Base-by-base conservation (phyloP, 2,329 filamentous ascomycete genomes). In the Aspergillus transmontanensis region DNA sequence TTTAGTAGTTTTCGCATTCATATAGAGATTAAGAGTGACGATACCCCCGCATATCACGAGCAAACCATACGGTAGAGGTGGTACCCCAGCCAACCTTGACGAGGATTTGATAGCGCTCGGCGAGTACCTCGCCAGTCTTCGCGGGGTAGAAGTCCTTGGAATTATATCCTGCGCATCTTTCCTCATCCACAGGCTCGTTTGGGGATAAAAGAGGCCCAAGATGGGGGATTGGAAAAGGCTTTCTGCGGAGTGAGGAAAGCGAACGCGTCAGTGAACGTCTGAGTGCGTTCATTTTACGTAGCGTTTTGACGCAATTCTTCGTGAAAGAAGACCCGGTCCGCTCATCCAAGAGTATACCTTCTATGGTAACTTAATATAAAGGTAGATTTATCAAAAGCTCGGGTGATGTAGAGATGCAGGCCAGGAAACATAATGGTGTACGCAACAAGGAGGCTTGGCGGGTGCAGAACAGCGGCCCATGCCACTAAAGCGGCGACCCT, bases 241-340 rank as follows among this genome's bases (percentile, higher is more conserved):
- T 72, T 63, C 68, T 73, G 66, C 72, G 66, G 68, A 74, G 57
- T 10, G 68, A 62, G 23, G 78, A 79, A 16, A 83, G 72, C 79
- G 39, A 43, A 43, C 39, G 39, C 16, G 16, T 43, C 39, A 43
- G 16, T 43, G 16, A 19, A 12, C 39, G 39, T 43, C 39, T 43
- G 6, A n/a, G 3, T n/a, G n/a, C 2, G n/a, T 43, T n/a, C 39
- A 43, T 43, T 43, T 43, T 21, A 19, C 16, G 39, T 43, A 1
- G 19, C 39, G 19, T n/a, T 43, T 43, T 19, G 7, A 43, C 34
- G 39, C 19, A 19, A 9, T n/a, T n/a, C 9, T 10, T 43, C 39
- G n/a, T 43, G n/a, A 43, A 43, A 43, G 39, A 26, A 43, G 19
- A 43, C 6, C 32, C 11, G 0, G 32, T 11, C 34, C 34, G 34